Evolutionary conservation across 164 flowering plant species (phyloP).

Genomic region (Annona cherimola): DNA sequence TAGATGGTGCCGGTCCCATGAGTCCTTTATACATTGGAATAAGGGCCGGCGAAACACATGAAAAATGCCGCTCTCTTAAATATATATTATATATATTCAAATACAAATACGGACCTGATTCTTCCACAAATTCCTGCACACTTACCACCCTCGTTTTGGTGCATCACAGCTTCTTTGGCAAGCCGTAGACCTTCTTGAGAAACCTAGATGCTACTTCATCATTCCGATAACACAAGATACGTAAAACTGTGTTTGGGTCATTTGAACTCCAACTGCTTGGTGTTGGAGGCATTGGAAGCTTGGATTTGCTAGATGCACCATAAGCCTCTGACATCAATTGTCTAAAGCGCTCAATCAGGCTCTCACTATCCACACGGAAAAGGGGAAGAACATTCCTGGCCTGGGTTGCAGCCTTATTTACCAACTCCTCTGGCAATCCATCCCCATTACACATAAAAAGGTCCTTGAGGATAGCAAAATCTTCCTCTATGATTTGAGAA

Average conservation of each 20-base stretch:
- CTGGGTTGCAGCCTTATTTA: slow-evolving; percentile 51
- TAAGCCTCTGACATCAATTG: slow-evolving; percentile 22
- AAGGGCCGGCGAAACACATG: neutral
- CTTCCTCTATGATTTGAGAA: slow-evolving; percentile 61
- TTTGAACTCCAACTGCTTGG: slow-evolving; percentile 67
- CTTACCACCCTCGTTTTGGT: neutral
- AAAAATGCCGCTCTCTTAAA: neutral
- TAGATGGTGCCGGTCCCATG: neutral
- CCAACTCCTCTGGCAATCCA: slow-evolving; percentile 75
- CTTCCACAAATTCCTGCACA: neutral
- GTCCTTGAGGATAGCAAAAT: slow-evolving; percentile 56
- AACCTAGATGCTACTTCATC: slow-evolving; percentile 69
- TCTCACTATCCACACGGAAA: slow-evolving; percentile 37
- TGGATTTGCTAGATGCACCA: slow-evolving; percentile 53
- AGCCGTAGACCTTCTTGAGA: slow-evolving; percentile 66
- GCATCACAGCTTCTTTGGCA: slow-evolving; percentile 59
- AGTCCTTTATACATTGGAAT: neutral
- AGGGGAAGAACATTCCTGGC: slow-evolving; percentile 52
- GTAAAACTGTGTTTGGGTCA: slow-evolving; percentile 72
- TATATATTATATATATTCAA: neutral
- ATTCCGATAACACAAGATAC: slow-evolving; percentile 65
- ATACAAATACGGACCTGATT: neutral
- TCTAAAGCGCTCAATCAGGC: slow-evolving; percentile 50
- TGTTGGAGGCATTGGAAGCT: slow-evolving; percentile 72
- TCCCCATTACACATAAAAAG: slow-evolving; percentile 82